Conservation (phyloP, 805 yeast species). For the Yarrowia divulgata region DNA sequence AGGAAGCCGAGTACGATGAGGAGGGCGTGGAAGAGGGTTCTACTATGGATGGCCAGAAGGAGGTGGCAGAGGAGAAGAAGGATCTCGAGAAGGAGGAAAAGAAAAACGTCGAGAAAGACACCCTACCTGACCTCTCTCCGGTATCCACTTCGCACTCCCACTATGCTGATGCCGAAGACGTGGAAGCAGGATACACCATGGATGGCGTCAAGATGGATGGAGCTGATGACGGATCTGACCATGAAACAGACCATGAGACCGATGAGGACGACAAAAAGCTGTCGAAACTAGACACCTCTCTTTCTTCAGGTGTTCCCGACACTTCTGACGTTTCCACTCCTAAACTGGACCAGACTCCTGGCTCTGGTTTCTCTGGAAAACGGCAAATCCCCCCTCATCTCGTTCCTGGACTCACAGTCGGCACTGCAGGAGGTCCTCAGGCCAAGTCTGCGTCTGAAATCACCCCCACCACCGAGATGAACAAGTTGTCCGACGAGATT, state of each 20-base stretch:
- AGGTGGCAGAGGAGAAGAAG: background rate
- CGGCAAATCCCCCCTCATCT: conserved; percentile 14
- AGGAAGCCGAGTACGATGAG: conserved; percentile 22
- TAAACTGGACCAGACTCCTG: background rate
- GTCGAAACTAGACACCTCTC: background rate
- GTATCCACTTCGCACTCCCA: conserved; percentile 38
- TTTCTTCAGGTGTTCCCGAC: background rate
- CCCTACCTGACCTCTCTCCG: background rate
- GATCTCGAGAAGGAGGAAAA: background rate
- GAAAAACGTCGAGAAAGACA: background rate
- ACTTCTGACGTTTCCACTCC: conserved; percentile 7
- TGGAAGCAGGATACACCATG: conserved; percentile 14
- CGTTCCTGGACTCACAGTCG: background rate
- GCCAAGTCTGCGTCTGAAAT: background rate
- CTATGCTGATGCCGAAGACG: conserved; percentile 39
- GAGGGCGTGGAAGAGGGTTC: conserved; percentile 38
- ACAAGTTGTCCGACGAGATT: conserved; percentile 33
- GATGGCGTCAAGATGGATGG: conserved; percentile 29
- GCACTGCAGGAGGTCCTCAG: background rate
- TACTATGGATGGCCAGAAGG: conserved; percentile 38
- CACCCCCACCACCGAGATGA: conserved; percentile 24
- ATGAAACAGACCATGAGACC: conserved; percentile 17
- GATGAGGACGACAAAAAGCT: conserved; percentile 14
- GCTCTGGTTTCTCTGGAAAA: background rate
- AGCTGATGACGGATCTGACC: conserved; percentile 15